These are phyloP conservation scores for Mycosphaerelloides madeirae DNA, from an alignment of 2,329 filamentous ascomycete genomes.

Conservation along the genomic window DNA sequence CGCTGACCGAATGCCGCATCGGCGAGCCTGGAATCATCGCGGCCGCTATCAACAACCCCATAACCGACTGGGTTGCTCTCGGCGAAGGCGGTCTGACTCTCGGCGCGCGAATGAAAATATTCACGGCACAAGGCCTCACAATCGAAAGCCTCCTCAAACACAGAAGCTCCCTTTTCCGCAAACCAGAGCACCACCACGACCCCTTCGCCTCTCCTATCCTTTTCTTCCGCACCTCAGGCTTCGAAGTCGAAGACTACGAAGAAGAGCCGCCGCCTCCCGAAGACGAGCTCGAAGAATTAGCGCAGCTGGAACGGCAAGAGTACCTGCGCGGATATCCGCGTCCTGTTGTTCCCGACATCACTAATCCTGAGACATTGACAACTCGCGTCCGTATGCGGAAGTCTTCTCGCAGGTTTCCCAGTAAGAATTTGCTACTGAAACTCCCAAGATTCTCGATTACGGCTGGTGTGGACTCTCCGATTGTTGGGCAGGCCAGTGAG, in stretches of 20 bases:
- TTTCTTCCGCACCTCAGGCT: slow-evolving; percentile 46
- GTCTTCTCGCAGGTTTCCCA: slow-evolving; percentile 40
- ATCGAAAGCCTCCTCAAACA: slow-evolving; percentile 25
- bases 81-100: slow-evolving; percentile 24
- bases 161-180: slow-evolving; percentile 39
- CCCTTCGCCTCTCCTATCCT: slow-evolving; percentile 48
- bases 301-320: slow-evolving; percentile 27
- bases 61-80: slow-evolving; percentile 43
- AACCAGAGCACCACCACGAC: slow-evolving; percentile 44
- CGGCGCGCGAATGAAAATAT: background rate
- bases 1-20: slow-evolving; percentile 45
- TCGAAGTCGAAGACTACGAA: slow-evolving; percentile 15
- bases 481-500: slow-evolving; percentile 40
- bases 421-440: slow-evolving; percentile 34
- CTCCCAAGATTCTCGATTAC: slow-evolving; percentile 41
- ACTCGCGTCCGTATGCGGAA: slow-evolving; percentile 16
- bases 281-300: slow-evolving; percentile 16
- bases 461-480: slow-evolving; percentile 34
- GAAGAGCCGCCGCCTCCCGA: background rate
- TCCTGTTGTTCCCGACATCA: slow-evolving; percentile 4
- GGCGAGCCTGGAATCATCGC: slow-evolving; percentile 41
- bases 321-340: slow-evolving; percentile 25
- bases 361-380: background rate
- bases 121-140: background rate
- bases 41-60: slow-evolving; percentile 44